Conservation (phyloP, 1,284 basidiomycete species). For the Megacollybia platyphylla region DNA sequence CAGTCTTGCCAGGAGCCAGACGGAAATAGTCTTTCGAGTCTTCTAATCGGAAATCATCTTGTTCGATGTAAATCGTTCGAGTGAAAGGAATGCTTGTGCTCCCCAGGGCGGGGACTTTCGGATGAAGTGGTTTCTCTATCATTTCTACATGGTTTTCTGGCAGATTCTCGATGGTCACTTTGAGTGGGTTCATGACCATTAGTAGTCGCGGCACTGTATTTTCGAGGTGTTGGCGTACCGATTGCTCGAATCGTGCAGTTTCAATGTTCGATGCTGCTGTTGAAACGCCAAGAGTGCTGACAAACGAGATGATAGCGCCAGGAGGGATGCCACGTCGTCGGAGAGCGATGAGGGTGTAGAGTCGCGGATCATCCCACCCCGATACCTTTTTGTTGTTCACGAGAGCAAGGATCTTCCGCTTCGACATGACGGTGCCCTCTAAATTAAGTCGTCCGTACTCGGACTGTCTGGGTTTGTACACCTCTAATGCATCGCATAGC, state of each 20-base stretch:
- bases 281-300: slow-evolving; percentile 88
- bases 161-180: slow-evolving; percentile 86
- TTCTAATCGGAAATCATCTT: slow-evolving; percentile 85
- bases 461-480: slow-evolving; percentile 98
- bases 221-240: slow-evolving; percentile 85
- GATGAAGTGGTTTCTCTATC: slow-evolving; percentile 89
- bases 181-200: slow-evolving; percentile 88
- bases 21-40: slow-evolving; percentile 97
- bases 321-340: slow-evolving; percentile 92
- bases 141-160: slow-evolving; percentile 76
- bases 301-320: slow-evolving; percentile 88
- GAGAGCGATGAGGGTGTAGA: slow-evolving; percentile 94
- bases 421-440: slow-evolving; percentile 94
- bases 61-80: slow-evolving; percentile 85
- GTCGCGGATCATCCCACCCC: slow-evolving; percentile 97
- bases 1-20: slow-evolving; percentile 92
- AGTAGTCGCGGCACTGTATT: slow-evolving; percentile 80
- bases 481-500: slow-evolving; percentile 92
- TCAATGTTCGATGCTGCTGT: slow-evolving; percentile 81
- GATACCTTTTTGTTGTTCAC: slow-evolving; percentile 79
- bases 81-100: slow-evolving; percentile 80
- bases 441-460: slow-evolving; percentile 93
- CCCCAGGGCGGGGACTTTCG: slow-evolving; percentile 87
- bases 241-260: slow-evolving; percentile 82
- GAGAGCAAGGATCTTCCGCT: slow-evolving; percentile 88